phyloP scores from a whole-genome alignment of 148 eudicot genomes.

The Fagopyrum homotropicum region DNA sequence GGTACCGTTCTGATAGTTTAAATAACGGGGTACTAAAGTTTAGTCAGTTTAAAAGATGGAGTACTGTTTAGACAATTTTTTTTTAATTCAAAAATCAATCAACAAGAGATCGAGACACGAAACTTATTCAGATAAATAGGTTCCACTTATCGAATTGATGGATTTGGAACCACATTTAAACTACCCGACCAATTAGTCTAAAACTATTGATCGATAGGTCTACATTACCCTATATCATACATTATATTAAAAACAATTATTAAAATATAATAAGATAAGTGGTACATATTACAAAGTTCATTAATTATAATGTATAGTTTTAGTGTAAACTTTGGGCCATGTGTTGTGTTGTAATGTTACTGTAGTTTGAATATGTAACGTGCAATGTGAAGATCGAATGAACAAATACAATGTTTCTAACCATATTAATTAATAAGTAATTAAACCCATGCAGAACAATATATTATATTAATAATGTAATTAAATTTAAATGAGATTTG shows the following conservation, averaged over 20 bases:
- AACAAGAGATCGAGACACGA: too few species aligned
- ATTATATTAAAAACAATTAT: not conserved
- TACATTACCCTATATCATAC: not conserved
- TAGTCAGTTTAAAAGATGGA: too few species aligned
- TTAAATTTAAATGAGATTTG: constrained; percentile 1
- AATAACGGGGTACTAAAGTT: too few species aligned
- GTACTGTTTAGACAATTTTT: too few species aligned
- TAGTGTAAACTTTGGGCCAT: constrained; percentile 6
- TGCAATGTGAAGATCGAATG: not conserved
- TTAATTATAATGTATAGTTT: constrained; percentile 4
- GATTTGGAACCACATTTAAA: not conserved
- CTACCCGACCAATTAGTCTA: not conserved
- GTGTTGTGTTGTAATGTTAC: not conserved
- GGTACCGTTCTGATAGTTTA: too few species aligned
- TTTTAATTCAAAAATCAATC: too few species aligned
- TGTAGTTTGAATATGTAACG: constrained; percentile 9
- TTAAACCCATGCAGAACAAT: constrained; percentile 2
- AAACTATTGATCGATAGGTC: not conserved
- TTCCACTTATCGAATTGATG: too few species aligned
- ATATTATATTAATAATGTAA: not conserved
- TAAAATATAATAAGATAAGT: not conserved
- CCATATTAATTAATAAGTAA: not conserved
- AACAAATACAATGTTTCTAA: constrained; percentile 11
- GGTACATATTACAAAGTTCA: constrained; percentile 16
- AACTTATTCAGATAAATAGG: too few species aligned